Conservation (phyloP, 352 stramenopile genomes). For the Aphanomyces cochlioides region DNA sequence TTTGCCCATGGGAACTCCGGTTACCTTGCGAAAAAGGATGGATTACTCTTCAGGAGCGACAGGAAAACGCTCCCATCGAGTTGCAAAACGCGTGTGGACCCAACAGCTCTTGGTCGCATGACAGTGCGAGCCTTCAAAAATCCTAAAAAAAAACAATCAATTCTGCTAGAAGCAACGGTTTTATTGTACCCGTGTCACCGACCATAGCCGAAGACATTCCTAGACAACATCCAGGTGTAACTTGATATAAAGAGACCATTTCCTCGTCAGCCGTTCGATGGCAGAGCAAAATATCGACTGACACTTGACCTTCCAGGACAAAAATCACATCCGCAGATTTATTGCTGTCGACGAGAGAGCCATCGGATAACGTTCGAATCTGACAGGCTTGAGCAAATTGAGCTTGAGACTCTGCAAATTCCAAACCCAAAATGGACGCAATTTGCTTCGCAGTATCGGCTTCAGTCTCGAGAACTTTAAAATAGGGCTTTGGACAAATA, state of each 20-base stretch:
- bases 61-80: slow-evolving; percentile 20
- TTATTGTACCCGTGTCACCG: slow-evolving; percentile 32
- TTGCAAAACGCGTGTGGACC: slow-evolving; percentile 15
- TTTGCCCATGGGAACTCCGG: slow-evolving; percentile 5
- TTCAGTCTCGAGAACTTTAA: slow-evolving; percentile 35
- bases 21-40: slow-evolving; percentile 51
- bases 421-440: slow-evolving; percentile 47
- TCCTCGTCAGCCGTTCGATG: slow-evolving; percentile 32
- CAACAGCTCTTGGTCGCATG: slow-evolving; percentile 14
- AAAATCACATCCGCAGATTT: slow-evolving; percentile 43
- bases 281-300: slow-evolving; percentile 45
- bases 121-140: slow-evolving; percentile 33
- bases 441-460: slow-evolving; percentile 36
- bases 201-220: slow-evolving; percentile 62
- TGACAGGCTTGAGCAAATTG: slow-evolving; percentile 9
- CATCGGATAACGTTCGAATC: slow-evolving; percentile 10
- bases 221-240: slow-evolving; percentile 57
- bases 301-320: slow-evolving; percentile 53
- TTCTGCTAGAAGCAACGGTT: slow-evolving; percentile 35
- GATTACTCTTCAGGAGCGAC: slow-evolving; percentile 51
- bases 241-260: slow-evolving; percentile 50
- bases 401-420: slow-evolving; percentile 24
- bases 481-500: slow-evolving; percentile 37
- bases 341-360: slow-evolving; percentile 9
- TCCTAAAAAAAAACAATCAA: slow-evolving; percentile 50